Evolutionary conservation across 2,329 filamentous ascomycete genomes (phyloP), one percentile per base, ranked within the genome.

Genomic region (Hymenoscyphus linearis): DNA sequence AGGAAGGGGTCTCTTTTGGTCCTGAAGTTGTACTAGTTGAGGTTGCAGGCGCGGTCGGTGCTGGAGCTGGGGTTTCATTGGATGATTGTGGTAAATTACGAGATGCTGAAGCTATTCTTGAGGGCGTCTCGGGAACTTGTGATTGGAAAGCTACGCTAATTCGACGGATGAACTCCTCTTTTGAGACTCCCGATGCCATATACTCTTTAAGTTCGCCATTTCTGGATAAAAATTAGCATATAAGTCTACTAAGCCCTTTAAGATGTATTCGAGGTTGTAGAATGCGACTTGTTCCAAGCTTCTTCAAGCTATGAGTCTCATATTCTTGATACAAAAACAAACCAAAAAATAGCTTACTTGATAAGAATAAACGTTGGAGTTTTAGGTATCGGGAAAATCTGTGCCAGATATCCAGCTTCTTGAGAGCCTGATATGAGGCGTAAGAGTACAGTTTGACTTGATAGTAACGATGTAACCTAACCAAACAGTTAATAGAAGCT

Each of bases 351-450:
- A 25, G 71, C 81, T 58, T 77, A 88, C 83, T 87, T 85, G 68
- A 96, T 93, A 22, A 96, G 79, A 16, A 96, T 82, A 9, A 96
- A 76, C 1, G 89, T 89, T 0, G 93, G 93, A n/a, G 85, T 85
- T 66, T 85, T 85, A 1, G 85, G 82, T n/a, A 96, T 78, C 0
- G 91, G 90, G 69, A 91, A 96, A 69, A 96, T 90, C 53, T 90
- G 90, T 10, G 87, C 83, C 14, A 98, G 79, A 70, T 91, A 96
- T 5, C 84, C 86, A 10, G 91, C 91, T 77, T 96, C 92, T 66
- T 89, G 83, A 1, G 89, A 92, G 25, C 87, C 90, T 18, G 87
- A 85, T 36, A 80, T 75, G 25, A 97, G 79, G 57, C 87, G 84
- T 25, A 97, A 79, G 7, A 88, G 76, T 22, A 97, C 80, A 2